phyloP scores from a whole-genome alignment of 2,329 filamentous ascomycete species.

The Penicillium sp. region DNA sequence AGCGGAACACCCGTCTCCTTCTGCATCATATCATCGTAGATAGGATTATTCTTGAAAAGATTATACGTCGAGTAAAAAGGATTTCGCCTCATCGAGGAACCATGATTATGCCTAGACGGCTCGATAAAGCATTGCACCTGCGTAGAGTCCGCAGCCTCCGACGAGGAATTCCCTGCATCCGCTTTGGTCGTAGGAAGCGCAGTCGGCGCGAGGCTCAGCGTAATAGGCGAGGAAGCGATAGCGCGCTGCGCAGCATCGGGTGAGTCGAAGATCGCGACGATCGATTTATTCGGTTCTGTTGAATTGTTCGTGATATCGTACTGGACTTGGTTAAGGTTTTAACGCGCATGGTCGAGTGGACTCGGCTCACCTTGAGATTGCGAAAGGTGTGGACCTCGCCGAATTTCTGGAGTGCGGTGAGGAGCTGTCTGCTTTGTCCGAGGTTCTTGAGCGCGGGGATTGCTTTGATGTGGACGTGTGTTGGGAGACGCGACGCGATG shows the following conservation, averaged over 20 bases:
- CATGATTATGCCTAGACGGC: constrained; percentile 28
- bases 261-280: constrained; percentile 36
- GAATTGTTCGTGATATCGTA: constrained; percentile 28
- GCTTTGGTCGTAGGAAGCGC: constrained; percentile 1
- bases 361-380: constrained; percentile 30
- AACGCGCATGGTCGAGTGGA: too few species aligned
- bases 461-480: constrained; percentile 29
- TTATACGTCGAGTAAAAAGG: constrained; percentile 29
- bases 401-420: constrained; percentile 38
- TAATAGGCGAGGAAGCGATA: constrained; percentile 30
- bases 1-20: constrained; percentile 22
- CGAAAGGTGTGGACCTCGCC: constrained; percentile 39
- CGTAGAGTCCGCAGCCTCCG: neutral
- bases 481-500: constrained; percentile 8
- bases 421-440: constrained; percentile 32
- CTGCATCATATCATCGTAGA: constrained; percentile 28
- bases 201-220: constrained; percentile 14
- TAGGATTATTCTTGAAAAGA: constrained; percentile 17
- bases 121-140: constrained; percentile 26
- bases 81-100: constrained; percentile 25
- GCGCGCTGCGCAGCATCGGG: constrained; percentile 32
- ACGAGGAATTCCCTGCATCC: neutral
- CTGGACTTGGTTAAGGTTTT: too few species aligned
- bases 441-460: constrained; percentile 26
- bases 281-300: constrained; percentile 16